Base-by-base conservation (phyloP, 495 filamentous ascomycete genomes). In the Hypoxylon lienhwacheense region DNA sequence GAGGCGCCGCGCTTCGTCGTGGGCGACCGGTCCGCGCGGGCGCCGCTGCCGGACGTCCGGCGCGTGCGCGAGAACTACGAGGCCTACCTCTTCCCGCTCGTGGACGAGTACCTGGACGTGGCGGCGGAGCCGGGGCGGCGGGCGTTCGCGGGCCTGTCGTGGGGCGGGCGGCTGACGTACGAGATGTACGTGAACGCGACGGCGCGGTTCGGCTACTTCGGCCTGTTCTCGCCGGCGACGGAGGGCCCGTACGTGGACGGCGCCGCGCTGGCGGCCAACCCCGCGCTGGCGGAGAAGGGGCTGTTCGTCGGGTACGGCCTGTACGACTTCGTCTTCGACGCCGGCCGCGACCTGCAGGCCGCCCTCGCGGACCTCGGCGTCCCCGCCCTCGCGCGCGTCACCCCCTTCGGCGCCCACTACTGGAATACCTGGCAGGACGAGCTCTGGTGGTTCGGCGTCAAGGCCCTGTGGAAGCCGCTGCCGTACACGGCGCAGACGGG, bases 361-460 rank as follows among this genome's bases (percentile, higher is more conserved):
- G 66, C 66, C 17, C 21, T 66, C 12, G 55, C 49, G 16, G 40
- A 16, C 2, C 11, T 63, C 12, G 49, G 36, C 8, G 47, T 69
- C 19, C 25, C 28, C 2, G 58, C 45, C 45, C 10, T 69, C 2
- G 47, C 60, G 6, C 42, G 66, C 7, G 33, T 69, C 8, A 58
- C 66, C 47, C 66, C 66, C 29, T 63, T 63, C 43, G 64, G 66
- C 29, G 58, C 58, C 12, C 66, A 69, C 47, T 65, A 47, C 26
- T 69, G 66, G 66, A 69, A 69, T 36, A 69, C 66, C 5, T 69
- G 66, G 66, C 64, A 67, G 43, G 66, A 69, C 50, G 65, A 64
- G 54, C 47, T 69, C 34, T 69, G 66, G 66, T 67, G 61, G 66
- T 69, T 69, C 56, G 66, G 66, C 7, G 39, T 51, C 19, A 65